Base-by-base conservation (phyloP, 371 early-diverging fungal species). In the Lichtheimia ramosa region DNA sequence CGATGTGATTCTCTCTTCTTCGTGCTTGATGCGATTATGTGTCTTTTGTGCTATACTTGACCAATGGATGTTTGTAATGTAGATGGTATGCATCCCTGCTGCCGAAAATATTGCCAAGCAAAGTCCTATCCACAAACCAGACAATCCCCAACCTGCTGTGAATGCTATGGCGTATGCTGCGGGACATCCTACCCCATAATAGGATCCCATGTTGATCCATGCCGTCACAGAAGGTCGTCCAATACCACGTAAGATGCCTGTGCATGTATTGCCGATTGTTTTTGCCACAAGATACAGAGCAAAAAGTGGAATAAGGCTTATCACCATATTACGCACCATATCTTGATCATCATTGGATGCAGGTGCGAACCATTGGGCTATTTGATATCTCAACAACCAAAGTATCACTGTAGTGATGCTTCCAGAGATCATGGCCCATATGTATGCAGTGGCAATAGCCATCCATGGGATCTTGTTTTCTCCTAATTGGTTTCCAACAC, bases 191-290 rank as follows among this genome's bases (percentile, higher is more conserved):
- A 91, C 61, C 16, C 83, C 21, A 67, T 85, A 88, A 64, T 89
- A 89, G 0, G 84, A 83, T n/a, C 85, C 59, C 28, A 90, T 43
- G 69, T 87, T 87, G 56, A 90, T 71, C 54, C 74, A 71, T 8
- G 91, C 90, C 3, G 90, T 89, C 43, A 86, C 54, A 21, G 84
- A 82, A 53, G 89, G 90, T 43, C 87, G 64, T 15, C 91, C 92
- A 1, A 85, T 67, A 43, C 89, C 89, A 43, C 92, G 85, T 21
- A 92, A 71, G 5, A 91, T 77, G 43, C 92, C 91, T 1, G 58
- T 58, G 5, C 23, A 27, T 20, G 43, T 43, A 14, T 58, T 58
- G 13, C 43, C 56, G 3, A 55, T 8, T 15, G 41, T 41, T 15
- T 20, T 34, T 25, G 41, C 39, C 39, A 55, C 43, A 10, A 40